Base-by-base conservation (phyloP, 1,139 yeast genomes). In the Nakaseomyces bracarensis region DNA sequence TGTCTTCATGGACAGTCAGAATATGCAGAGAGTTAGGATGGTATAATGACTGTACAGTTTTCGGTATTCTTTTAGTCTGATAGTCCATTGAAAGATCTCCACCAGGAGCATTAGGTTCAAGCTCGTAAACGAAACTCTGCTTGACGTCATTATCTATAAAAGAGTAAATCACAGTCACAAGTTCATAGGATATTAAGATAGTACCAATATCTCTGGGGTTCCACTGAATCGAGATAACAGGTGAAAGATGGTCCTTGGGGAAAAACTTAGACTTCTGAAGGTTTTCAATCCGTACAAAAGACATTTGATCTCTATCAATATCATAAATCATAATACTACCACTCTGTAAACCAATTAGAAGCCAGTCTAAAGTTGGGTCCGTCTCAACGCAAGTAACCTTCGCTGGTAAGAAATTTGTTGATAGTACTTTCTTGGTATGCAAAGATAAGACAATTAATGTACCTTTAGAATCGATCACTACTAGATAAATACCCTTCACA, bases 11-110 rank as follows among this genome's bases (percentile, higher is more conserved):
- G 1, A 78, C 74, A 0, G 95, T 81, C 13, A 84, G 71, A 4
- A 86, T 67, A 59, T 89, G 95, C 37, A 86, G 71, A 0, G 97
- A 96, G 58, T 87, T 86, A 2, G 99, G 98, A 59, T 89, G 96
- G 75, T 85, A 91, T 33, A 77, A 69, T 0, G 96, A 80, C 42
- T 76, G 77, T 2, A 68, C 53, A 2, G 84, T 58, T 35, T 69
- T 74, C 1, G 91, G 81, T 23, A 60, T 63, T 38, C 78, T 61
- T 3, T 36, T 37, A 28, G 46, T 46, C 27, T 41, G 43, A 8
- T 46, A 40, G 28, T 49, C 44, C 15, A 47, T 43, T 21, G 52
- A 52, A 41, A 46, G 49, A 39, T 74, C 77, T 8, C 82, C 84
- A 22, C 83, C 83, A 1, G 78, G 75, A 0, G 83, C 81, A 35